Percentiles rank a stretch among this genome's conserved stretches.
Conservation (phyloP, 176 grass and related monocot species). For the Phoenix dactylifera region DNA sequence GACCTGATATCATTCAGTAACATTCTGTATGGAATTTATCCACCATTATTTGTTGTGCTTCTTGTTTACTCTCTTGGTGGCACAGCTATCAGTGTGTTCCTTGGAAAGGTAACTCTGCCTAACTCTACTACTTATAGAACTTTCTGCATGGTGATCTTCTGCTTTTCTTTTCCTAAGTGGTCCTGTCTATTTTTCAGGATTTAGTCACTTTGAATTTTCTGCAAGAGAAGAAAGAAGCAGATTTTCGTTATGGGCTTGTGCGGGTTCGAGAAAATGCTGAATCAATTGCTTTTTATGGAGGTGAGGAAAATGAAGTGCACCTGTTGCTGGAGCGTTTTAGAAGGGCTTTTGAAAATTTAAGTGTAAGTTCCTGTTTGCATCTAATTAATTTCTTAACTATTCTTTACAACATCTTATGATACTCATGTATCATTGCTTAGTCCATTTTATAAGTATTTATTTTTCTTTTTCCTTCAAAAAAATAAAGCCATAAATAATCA, state of each 20-base stretch:
- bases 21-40: slow-evolving; percentile 95
- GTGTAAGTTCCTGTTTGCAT: slow-evolving; percentile 37
- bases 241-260: slow-evolving; percentile 96
- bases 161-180: slow-evolving; percentile 8
- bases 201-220: slow-evolving; percentile 97
- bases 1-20: slow-evolving; percentile 98
- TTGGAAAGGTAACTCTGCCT: slow-evolving; percentile 72
- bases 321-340: slow-evolving; percentile 84
- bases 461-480: too few relatives aligned
- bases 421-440: too few relatives aligned
- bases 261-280: slow-evolving; percentile 98
- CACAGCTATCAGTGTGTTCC: slow-evolving; percentile 74
- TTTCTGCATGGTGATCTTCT: background rate
- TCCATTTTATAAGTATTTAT: too few relatives aligned
- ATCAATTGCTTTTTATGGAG: slow-evolving; percentile 95
- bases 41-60: slow-evolving; percentile 87
- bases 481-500: too few relatives aligned
- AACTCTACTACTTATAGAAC: background rate
- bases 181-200: slow-evolving; percentile 33
- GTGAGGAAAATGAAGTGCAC: slow-evolving; percentile 88
- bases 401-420: too few relatives aligned
- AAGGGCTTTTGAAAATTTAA: slow-evolving; percentile 88
- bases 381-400: background rate
- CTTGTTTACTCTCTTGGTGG: slow-evolving; percentile 94
- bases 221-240: slow-evolving; percentile 99